Percentiles rank a stretch among this genome's conserved stretches.
These are phyloP conservation scores for Mycosphaerella sp. DNA, from an alignment of 2,329 filamentous ascomycete species.

Conservation along the genomic window DNA sequence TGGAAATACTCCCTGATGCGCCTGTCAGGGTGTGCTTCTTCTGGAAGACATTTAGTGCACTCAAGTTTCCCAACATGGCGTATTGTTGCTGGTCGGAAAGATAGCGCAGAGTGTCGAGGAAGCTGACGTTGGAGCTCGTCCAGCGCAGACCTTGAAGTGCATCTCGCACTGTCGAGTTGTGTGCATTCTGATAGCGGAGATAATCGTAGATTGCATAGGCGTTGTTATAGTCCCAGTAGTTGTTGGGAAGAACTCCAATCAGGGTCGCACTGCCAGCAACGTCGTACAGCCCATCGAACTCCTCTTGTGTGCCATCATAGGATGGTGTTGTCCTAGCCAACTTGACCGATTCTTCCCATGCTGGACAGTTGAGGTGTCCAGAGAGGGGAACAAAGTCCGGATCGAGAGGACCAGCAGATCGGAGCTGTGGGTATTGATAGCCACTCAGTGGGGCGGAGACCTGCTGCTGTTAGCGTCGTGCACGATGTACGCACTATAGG, in stretches of 20 bases:
- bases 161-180: conserved; percentile 43
- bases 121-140: conserved; percentile 21
- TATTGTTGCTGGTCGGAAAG: conserved; percentile 45
- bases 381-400: conserved; percentile 47
- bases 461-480: conserved; percentile 9
- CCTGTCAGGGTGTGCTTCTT: conserved; percentile 25
- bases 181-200: conserved; percentile 48
- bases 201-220: conserved; percentile 53
- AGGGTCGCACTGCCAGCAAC: conserved; percentile 42
- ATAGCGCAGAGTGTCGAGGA: conserved; percentile 33
- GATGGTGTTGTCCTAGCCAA: conserved; percentile 39
- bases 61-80: conserved; percentile 43
- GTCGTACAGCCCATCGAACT: conserved; percentile 46
- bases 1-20: conserved; percentile 35
- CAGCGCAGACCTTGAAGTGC: conserved; percentile 31
- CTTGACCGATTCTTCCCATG: conserved; percentile 30
- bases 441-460: conserved; percentile 48
- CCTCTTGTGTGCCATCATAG: conserved; percentile 17
- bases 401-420: conserved; percentile 42
- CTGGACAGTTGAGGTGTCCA: conserved; percentile 36
- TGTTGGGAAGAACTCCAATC: conserved; percentile 36
- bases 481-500: too few relatives aligned
- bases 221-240: conserved; percentile 45
- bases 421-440: conserved; percentile 53
- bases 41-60: conserved; percentile 26